phyloP scores from a whole-genome alignment of 2,329 filamentous ascomycete genomes.

The Fusarium pseudocircinatum region DNA sequence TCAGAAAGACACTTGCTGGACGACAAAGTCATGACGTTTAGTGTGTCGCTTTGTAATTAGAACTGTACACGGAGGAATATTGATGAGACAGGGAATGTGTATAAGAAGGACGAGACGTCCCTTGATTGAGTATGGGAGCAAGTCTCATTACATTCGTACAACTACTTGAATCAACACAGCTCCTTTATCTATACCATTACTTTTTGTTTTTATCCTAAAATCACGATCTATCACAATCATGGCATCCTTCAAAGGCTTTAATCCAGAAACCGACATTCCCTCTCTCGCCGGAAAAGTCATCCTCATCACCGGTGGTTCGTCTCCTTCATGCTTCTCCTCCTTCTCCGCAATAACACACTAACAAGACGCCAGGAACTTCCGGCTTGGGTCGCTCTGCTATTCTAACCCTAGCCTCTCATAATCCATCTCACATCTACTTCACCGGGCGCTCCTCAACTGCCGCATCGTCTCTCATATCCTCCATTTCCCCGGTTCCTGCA shows the following conservation, averaged over 20 bases:
- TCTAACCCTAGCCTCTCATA: constrained; percentile 49
- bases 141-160: background rate
- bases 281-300: constrained; percentile 59
- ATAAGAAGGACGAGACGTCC: background rate
- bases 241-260: constrained; percentile 31
- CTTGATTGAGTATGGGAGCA: background rate
- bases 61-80: fast-evolving
- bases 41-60: constrained; percentile 14
- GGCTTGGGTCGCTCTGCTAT: constrained; percentile 44
- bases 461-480: constrained; percentile 54
- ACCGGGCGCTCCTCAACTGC: constrained; percentile 59
- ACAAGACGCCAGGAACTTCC: constrained; percentile 47
- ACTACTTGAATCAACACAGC: background rate
- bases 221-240: background rate
- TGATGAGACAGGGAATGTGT: background rate
- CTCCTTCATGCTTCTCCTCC: background rate
- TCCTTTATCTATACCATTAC: background rate
- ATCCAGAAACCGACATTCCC: constrained; percentile 55
- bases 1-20: background rate
- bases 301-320: constrained; percentile 60
- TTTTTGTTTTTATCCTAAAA: background rate
- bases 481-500: constrained; percentile 40
- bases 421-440: constrained; percentile 63
- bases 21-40: constrained; percentile 3
- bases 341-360: background rate